Conservation (phyloP, 116 monocot genomes). For the Thalassia testudinum region DNA sequence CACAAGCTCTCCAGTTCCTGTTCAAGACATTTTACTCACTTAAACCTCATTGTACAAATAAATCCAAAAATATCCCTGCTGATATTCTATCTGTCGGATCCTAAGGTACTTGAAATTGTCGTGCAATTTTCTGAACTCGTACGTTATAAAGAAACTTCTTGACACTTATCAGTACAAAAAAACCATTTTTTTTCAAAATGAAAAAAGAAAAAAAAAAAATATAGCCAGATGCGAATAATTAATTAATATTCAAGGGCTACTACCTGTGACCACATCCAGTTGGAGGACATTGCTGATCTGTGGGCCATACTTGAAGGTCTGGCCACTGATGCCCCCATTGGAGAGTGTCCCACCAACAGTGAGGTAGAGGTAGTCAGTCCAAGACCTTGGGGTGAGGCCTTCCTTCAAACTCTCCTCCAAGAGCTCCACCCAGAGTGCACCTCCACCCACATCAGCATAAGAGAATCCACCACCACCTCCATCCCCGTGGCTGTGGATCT, state of each 20-base stretch:
- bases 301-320: constrained; percentile 45
- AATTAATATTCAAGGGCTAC: too few relatives aligned
- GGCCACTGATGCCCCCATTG: constrained; percentile 41
- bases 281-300: constrained; percentile 46
- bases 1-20: constrained; percentile 34
- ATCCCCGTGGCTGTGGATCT: constrained; percentile 11
- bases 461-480: constrained; percentile 3
- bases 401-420: constrained; percentile 23
- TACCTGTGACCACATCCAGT: constrained; percentile 45
- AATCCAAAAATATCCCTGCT: too few relatives aligned
- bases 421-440: constrained; percentile 29
- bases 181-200: too few relatives aligned
- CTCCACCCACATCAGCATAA: constrained; percentile 38
- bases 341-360: constrained; percentile 44
- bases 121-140: too few relatives aligned
- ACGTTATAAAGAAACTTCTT: too few relatives aligned
- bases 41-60: too few relatives aligned
- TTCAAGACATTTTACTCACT: too few relatives aligned
- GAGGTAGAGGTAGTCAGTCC: constrained; percentile 39
- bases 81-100: too few relatives aligned
- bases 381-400: constrained; percentile 42
- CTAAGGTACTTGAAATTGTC: too few relatives aligned
- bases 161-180: too few relatives aligned
- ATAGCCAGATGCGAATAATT: not conserved
- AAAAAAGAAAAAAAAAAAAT: too few relatives aligned